Evolutionary conservation across 2,329 filamentous ascomycete species (phyloP), one percentile per base, ranked within the genome.

Genomic region (Alternaria sp.): DNA sequence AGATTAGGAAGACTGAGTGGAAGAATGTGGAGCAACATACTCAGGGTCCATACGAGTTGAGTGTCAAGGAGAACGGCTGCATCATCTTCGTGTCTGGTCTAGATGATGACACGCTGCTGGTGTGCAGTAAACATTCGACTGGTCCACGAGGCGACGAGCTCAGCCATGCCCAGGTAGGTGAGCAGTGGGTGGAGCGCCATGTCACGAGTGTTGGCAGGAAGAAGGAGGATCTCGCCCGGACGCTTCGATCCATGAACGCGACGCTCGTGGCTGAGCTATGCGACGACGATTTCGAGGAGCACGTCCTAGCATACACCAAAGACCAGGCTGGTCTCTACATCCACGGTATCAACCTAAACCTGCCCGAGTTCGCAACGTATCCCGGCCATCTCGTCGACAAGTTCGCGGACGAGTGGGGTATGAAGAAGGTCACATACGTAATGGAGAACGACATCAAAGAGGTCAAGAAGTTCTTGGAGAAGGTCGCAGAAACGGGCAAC

Each of bases 41-140:
- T 0, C 82, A 87, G 65, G 93, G 93, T 0, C 95, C 95, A 0
- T 99, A 98, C 71, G 95, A 99, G 80, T 82, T 99, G 57, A 98
- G 93, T 59, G 88, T 98, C 53, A 99, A 99, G 81, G 95, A 99
- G 80, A 99, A 99, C 73, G 95, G 95, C n/a, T 99, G 95, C 79
- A 99, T 99, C 79, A 97, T 99, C 69, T 99, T 99, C 82, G 89
- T 99, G 44, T 90, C 93, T 16, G 95, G 94, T 14, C 84, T 99
- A 22, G 92, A 96, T 72, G 94, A 97, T 71, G 94, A 88, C 36
- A 93, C 92, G 1, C 83, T 99, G 9, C 83, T 99, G 7, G 94
- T 99, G n/a, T 98, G 94, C 86, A 98, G 94, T 84, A 99, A 99
- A 76, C 95, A 99, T 78, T 98, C 95, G 0, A 98, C 94, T 0